These are phyloP conservation scores for Trypanosoma melophagium DNA, from an alignment of 208 protist species.

Conservation along the genomic window DNA sequence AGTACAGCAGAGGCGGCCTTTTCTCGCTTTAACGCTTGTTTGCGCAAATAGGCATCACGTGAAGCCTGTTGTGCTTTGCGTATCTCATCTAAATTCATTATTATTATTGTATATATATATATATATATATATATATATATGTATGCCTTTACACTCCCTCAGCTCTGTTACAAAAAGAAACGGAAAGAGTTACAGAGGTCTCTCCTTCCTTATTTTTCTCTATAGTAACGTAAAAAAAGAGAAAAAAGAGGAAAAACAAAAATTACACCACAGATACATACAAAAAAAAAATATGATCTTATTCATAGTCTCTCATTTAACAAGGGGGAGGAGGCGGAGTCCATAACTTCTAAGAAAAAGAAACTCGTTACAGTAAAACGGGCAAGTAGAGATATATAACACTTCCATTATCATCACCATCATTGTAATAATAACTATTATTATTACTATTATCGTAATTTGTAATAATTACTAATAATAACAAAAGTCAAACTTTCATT, in stretches of 20 bases:
- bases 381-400: no score
- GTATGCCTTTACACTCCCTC: neutral
- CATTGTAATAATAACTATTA: no score
- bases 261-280: no score
- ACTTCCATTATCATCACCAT: no score
- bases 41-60: constrained; percentile 65
- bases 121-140: constrained; percentile 13
- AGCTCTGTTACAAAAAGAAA: neutral
- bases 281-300: no score
- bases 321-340: no score
- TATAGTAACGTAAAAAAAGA: neutral
- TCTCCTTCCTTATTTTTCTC: neutral
- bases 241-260: neutral
- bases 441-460: no score
- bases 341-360: no score
- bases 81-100: constrained; percentile 62
- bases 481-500: no score
- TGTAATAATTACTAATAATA: no score
- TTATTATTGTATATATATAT: neutral
- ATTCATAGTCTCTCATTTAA: no score
- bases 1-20: constrained; percentile 65
- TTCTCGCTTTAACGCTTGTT: constrained; percentile 55
- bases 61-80: constrained; percentile 69
- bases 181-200: neutral
- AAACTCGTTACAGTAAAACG: no score